Percentiles rank a stretch among this genome's conserved stretches.
These are phyloP conservation scores for Xylogone sp. DNA, from an alignment of 2,329 filamentous ascomycete species.

Conservation along the genomic window DNA sequence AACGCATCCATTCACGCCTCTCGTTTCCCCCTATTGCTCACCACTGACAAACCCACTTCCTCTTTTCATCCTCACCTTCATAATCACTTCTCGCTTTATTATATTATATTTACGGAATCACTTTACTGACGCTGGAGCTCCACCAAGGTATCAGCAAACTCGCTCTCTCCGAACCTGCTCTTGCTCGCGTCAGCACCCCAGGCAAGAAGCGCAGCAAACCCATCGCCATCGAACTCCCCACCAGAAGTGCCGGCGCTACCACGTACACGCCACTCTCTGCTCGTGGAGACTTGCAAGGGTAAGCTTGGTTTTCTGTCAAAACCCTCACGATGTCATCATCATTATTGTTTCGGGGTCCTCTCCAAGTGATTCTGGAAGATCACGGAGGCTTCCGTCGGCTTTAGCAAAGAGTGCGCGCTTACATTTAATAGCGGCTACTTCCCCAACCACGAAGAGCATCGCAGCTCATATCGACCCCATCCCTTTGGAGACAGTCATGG, in stretches of 20 bases:
- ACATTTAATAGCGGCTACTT: constrained; percentile 50
- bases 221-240: constrained; percentile 44
- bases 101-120: too few relatives aligned
- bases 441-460: constrained; percentile 53
- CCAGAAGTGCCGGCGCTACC: constrained; percentile 39
- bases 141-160: too few relatives aligned
- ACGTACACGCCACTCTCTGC: constrained; percentile 45
- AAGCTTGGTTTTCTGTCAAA: constrained; percentile 30
- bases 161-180: too few relatives aligned
- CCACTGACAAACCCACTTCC: too few relatives aligned
- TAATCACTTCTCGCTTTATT: too few relatives aligned
- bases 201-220: constrained; percentile 37
- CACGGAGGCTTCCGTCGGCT: background rate
- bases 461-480: constrained; percentile 38
- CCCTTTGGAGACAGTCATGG: constrained; percentile 40
- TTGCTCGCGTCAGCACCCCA: constrained; percentile 13
- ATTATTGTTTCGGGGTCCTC: too few relatives aligned
- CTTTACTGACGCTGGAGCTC: too few relatives aligned
- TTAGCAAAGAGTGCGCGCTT: background rate
- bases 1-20: background rate
- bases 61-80: too few relatives aligned
- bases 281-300: constrained; percentile 57
- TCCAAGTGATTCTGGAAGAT: too few relatives aligned
- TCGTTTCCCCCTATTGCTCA: background rate
- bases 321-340: too few relatives aligned